Base-by-base conservation (phyloP, 2,329 filamentous ascomycete genomes). In the Calonectria hawksworthii region DNA sequence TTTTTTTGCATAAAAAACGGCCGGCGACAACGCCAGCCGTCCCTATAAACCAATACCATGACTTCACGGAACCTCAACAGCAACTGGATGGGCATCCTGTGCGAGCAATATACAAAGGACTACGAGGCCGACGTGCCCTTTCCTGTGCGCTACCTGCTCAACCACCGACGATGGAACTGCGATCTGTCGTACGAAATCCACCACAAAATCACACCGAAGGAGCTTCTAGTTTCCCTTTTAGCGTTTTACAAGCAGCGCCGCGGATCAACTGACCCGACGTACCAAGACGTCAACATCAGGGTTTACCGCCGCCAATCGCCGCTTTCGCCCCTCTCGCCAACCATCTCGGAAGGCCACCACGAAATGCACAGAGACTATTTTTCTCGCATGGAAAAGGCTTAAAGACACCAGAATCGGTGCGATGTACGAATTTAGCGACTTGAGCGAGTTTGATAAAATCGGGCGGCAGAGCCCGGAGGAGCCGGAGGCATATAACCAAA, bases 101-200 rank as follows among this genome's bases (percentile, higher is more conserved):
- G 75, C 34, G 47, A 61, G 13, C 70, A 75, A 34, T 77, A 77
- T 44, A 68, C 54, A 38, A 52, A 26, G 21, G 76, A 74, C 5
- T 23, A 69, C 34, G 73, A 44, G 83, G 81, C 70, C 80, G 81
- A n/a, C 80, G 84, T 51, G 13, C 56, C 68, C 0, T 77, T 77
- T 2, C 73, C 73, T 2, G 32, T 72, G 56, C 82, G 81, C 28
- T 87, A 80, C 59, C 63, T 76, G 34, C 56, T 63, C 56, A 63
- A 63, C 56, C 56, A 63, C 16, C 56, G 56, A 14, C 56, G 56
- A 63, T 63, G 56, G 56, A 63, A 30, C 56, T 63, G 56, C 56
- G 56, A 63, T 36, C 14, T 63, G 4, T 41, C 56, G 11, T 63
- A 63, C 38, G 56, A 63, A 4, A 63, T 63, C 18, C 23, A 16